phyloP scores from a whole-genome alignment of 2,329 filamentous ascomycete species.

The Neonectria coccinea region DNA sequence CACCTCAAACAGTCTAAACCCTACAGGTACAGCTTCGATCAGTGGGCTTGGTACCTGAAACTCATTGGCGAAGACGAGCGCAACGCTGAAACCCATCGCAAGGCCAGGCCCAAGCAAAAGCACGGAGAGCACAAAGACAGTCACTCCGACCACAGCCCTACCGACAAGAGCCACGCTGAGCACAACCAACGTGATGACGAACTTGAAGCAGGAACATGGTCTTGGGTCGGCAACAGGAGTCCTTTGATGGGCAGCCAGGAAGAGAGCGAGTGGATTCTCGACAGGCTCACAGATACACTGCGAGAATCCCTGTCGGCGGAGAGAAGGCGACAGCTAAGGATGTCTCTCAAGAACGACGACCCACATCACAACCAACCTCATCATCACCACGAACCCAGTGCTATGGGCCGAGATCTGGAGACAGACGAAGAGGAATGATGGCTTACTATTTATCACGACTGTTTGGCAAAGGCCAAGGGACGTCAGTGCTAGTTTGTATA shows the following conservation, averaged over 20 bases:
- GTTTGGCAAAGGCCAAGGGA: background rate
- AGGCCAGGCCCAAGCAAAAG: conserved; percentile 47
- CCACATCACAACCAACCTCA: background rate
- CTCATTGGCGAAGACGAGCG: conserved; percentile 77
- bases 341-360: conserved; percentile 18
- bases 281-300: conserved; percentile 70
- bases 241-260: conserved; percentile 76
- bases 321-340: conserved; percentile 30
- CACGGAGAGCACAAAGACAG: conserved; percentile 8
- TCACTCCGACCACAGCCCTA: conserved; percentile 5
- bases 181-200: conserved; percentile 36
- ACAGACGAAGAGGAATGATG: background rate
- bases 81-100: conserved; percentile 62
- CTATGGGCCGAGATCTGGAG: background rate
- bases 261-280: conserved; percentile 80
- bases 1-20: conserved; percentile 69
- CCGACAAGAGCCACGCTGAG: background rate
- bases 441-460: background rate
- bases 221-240: conserved; percentile 77
- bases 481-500: too few species aligned
- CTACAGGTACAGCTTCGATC: conserved; percentile 80
- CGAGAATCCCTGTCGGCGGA: conserved; percentile 47
- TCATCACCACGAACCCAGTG: background rate
- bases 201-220: conserved; percentile 63
- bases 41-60: conserved; percentile 87